Conservation (phyloP, 805 yeast genomes). For the Vanderwaltozyma polyspora region DNA sequence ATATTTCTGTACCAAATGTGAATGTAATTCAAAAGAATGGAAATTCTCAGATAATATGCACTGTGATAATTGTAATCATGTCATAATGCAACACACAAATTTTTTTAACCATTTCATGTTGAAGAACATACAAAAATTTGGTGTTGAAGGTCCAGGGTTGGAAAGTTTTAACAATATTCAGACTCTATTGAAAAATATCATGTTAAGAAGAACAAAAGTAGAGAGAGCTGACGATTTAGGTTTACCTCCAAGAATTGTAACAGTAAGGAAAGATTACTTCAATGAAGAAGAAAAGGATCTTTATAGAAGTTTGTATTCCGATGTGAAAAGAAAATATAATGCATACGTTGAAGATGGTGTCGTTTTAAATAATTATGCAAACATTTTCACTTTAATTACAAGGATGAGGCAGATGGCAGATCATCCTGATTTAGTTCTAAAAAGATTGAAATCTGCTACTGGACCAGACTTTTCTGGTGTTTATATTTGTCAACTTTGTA, state of each 20-base stretch:
- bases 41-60: conserved; percentile 67
- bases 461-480: conserved; percentile 28
- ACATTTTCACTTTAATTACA: conserved; percentile 89
- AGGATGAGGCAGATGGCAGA: conserved; percentile 97
- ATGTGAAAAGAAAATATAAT: conserved; percentile 76
- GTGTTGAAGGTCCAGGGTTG: conserved; percentile 71
- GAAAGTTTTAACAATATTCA: conserved; percentile 71
- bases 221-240: conserved; percentile 98
- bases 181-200: conserved; percentile 59
- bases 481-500: conserved; percentile 85
- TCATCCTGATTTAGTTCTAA: conserved; percentile 90
- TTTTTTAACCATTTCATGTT: conserved; percentile 92
- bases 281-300: conserved; percentile 93
- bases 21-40: conserved; percentile 78
- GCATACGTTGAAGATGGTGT: conserved; percentile 95
- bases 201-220: conserved; percentile 89
- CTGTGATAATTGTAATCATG: conserved; percentile 81
- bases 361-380: conserved; percentile 91
- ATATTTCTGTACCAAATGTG: conserved; percentile 90
- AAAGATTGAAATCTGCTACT: conserved; percentile 41
- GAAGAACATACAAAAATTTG: conserved; percentile 83
- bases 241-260: conserved; percentile 90
- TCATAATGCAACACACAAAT: conserved; percentile 90
- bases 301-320: conserved; percentile 77
- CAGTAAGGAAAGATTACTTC: conserved; percentile 74